Base-by-base conservation (phyloP, 2,329 filamentous ascomycete genomes). In the Beauveria sp. region DNA sequence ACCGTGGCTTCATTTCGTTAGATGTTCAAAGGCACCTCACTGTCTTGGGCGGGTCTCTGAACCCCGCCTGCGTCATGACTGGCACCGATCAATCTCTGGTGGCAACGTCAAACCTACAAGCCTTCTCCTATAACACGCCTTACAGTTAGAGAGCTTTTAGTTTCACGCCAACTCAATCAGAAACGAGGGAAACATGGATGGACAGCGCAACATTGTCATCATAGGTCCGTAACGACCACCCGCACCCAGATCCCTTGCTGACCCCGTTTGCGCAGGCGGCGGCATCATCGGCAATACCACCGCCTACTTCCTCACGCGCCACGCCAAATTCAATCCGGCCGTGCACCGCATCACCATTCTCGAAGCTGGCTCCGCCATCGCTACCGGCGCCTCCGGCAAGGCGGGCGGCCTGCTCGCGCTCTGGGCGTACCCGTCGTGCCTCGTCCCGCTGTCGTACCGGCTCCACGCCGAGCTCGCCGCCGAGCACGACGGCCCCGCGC, bases 231-330 rank as follows among this genome's bases (percentile, higher is more conserved):
- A 16, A 43, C 3, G 1, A 12, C 31, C 9, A 4, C 34, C 46
- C 2, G 38, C 20, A 34, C 56, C 50, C 28, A 53, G 43, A 34
- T 60, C 18, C 60, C 46, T 62, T 60, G 64, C 53, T 58, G 12
- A 63, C 56, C 31, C 34, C 48, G 14, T 42, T 49, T 45, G n/a
- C 12, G 3, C 64, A 91, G 92, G 93, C 67, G 93, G 92, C 67
- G 93, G 93, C 68, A 92, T 98, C 65, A 96, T 98, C 69, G 95
- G 95, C 70, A 89, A 87, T 73, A 95, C 91, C 55, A 92, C 90
- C 5, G 93, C 93, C 62, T 98, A 98, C 75, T 98, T 88, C 71
- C 80, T 98, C 49, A 95, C 92, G 2, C 87, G 90, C 65, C 93
- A 98, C 73, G 87, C 90, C 31, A 86, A 83, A 34, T 98, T 90